phyloP scores from a whole-genome alignment of 305 asterid species.

The Solanum aculeatissimum region DNA sequence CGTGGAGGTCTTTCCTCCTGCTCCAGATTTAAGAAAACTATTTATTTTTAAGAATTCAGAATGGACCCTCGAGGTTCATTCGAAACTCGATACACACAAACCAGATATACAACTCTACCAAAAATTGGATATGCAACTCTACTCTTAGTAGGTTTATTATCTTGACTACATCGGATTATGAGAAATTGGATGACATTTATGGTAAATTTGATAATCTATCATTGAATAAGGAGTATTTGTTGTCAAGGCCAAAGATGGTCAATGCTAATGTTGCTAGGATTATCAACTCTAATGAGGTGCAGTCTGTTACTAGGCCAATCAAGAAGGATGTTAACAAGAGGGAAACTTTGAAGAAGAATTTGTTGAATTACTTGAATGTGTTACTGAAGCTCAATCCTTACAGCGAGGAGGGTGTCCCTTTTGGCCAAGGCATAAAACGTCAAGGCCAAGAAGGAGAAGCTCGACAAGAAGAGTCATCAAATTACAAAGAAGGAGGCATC shows the following conservation, averaged over 20 bases:
- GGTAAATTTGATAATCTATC: conserved; percentile 68
- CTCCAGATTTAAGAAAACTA: too few relatives aligned
- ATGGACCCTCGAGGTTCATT: too few relatives aligned
- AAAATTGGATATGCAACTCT: too few relatives aligned
- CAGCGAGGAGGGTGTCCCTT: conserved; percentile 72
- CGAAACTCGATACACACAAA: too few relatives aligned
- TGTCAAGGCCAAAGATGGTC: conserved; percentile 77
- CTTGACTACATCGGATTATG: conserved; percentile 74
- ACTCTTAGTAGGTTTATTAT: conserved; percentile 61
- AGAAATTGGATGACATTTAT: conserved; percentile 59
- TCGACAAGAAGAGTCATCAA: conserved; percentile 51
- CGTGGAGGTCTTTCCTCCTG: too few relatives aligned
- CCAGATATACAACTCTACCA: too few relatives aligned
- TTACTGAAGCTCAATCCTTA: conserved; percentile 63
- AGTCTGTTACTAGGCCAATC: conserved; percentile 77
- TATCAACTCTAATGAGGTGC: conserved; percentile 83
- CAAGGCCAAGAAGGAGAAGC: conserved; percentile 68
- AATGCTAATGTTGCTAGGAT: conserved; percentile 86
- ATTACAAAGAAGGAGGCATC: conserved; percentile 74
- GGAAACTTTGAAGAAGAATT: conserved; percentile 1
- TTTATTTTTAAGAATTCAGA: too few relatives aligned
- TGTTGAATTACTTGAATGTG: background rate
- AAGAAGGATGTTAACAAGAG: conserved; percentile 53
- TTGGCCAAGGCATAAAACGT: conserved; percentile 70
- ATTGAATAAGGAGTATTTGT: conserved; percentile 61